Conservation (phyloP, 108 stramenopile genomes). For the Skeletonema tropicum region DNA sequence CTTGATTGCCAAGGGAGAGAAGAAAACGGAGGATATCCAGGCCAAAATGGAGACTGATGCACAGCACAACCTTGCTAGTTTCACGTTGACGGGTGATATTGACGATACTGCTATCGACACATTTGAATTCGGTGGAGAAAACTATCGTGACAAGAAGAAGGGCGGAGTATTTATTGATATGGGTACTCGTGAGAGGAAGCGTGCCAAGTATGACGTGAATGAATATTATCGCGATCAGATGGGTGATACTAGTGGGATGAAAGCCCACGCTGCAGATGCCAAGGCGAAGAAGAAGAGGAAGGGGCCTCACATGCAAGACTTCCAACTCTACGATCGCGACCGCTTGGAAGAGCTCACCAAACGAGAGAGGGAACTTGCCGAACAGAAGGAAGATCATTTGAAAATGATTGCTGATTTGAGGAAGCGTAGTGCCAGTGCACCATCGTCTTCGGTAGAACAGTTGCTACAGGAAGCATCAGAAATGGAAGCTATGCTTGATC, state of each 20-base stretch:
- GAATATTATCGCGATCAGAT: conserved; percentile 89
- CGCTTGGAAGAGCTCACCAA: conserved; percentile 75
- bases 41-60: conserved; percentile 93
- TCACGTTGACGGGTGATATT: conserved; percentile 86
- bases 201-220: conserved; percentile 93
- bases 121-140: conserved; percentile 91
- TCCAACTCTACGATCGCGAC: conserved; percentile 91
- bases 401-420: conserved; percentile 74
- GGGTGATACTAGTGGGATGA: conserved; percentile 67
- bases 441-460: conserved; percentile 24
- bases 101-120: conserved; percentile 74
- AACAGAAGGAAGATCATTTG: conserved; percentile 73
- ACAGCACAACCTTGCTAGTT: conserved; percentile 95
- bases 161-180: conserved; percentile 91
- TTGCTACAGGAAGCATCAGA: conserved; percentile 59
- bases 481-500: conserved; percentile 64
- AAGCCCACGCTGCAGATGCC: conserved; percentile 77
- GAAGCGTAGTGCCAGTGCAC: conserved; percentile 52
- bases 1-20: conserved; percentile 92
- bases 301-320: conserved; percentile 91
- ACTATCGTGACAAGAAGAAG: conserved; percentile 84
- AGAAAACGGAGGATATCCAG: conserved; percentile 85
- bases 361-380: conserved; percentile 75
- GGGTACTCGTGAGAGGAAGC: conserved; percentile 96
- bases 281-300: conserved; percentile 85